Evolutionary conservation across 306 rosid genomes (phyloP).

Genomic region (Sicyos baderoa): DNA sequence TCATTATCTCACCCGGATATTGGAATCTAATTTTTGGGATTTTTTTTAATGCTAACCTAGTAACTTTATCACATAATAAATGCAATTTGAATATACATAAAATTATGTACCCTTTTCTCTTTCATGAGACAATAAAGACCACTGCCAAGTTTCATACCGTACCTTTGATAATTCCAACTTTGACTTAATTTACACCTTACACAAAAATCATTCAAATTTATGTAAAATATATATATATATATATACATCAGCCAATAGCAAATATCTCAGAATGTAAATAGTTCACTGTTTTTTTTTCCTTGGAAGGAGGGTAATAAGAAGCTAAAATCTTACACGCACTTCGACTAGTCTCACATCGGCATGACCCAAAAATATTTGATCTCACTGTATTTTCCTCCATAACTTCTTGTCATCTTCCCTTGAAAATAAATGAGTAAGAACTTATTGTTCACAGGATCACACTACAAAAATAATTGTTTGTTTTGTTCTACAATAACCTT

Average conservation of each 20-base stretch:
- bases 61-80: slow-evolving; percentile 1
- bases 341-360: too few relatives aligned
- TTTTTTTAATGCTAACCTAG: neutral
- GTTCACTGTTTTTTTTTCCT: neutral
- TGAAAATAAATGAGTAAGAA: neutral
- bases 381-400: neutral
- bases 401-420: neutral
- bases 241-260: neutral
- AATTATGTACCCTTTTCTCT: neutral
- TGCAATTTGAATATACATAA: neutral
- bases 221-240: too few relatives aligned
- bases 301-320: neutral
- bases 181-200: too few relatives aligned
- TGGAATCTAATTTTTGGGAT: neutral
- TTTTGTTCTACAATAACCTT: slow-evolving; percentile 13
- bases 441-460: neutral
- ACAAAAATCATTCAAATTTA: too few relatives aligned
- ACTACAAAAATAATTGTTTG: slow-evolving; percentile 9
- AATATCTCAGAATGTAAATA: neutral
- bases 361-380: too few relatives aligned
- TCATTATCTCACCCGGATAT: neutral
- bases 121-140: too few relatives aligned
- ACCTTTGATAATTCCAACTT: too few relatives aligned
- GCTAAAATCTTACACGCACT: neutral
- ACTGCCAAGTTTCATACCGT: too few relatives aligned